Base-by-base conservation (phyloP, 2,329 filamentous ascomycete species). In the Pyrenophora tritici-repentis region DNA sequence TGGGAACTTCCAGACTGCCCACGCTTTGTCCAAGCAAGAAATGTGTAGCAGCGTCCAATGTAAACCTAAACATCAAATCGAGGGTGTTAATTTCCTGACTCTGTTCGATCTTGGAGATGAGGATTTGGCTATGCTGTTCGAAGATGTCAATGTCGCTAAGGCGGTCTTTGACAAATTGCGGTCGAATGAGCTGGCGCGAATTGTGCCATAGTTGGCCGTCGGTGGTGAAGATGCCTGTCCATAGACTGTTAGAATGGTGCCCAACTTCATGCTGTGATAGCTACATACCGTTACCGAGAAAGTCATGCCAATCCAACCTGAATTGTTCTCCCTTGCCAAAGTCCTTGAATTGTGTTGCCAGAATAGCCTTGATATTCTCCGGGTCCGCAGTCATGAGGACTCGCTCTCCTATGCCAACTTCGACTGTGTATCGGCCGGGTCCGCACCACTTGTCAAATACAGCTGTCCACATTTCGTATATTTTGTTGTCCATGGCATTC, bases 361-460 rank as follows among this genome's bases (percentile, higher is more conserved):
- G 79, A 17, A 97, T 81, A 5, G 92, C 90, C 73, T 96, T 96
- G 77, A 96, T 88, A 68, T 96, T 96, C 66, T 95, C 90, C 0
- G 89, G 88, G 61, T 96, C 91, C 4, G 83, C 83, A 0, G 92
- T 96, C 66, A 94, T 81, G 52, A 95, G 72, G 17, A 87, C 72
- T n/a, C 89, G 83, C 40, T 81, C 80, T 1, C 84, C 63, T 6
- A 85, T 62, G 1, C 78, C 78, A 9, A 76, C 71, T 73, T 93
- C 89, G 33, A 81, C 75, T 0, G 89, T 92, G 61, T 79, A 85
- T 26, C 74, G 66, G 4, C 71, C 68, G 1, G 68, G 66, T 4
- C 74, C 65, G 6, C 10, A 66, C 50, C 53, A 71, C 13, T 73
- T 71, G 7, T 57, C 40, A 63, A 91, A 82, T 45, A 79, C 72